phyloP scores from a whole-genome alignment of 495 filamentous ascomycete species.

The Penicillium angulare region DNA sequence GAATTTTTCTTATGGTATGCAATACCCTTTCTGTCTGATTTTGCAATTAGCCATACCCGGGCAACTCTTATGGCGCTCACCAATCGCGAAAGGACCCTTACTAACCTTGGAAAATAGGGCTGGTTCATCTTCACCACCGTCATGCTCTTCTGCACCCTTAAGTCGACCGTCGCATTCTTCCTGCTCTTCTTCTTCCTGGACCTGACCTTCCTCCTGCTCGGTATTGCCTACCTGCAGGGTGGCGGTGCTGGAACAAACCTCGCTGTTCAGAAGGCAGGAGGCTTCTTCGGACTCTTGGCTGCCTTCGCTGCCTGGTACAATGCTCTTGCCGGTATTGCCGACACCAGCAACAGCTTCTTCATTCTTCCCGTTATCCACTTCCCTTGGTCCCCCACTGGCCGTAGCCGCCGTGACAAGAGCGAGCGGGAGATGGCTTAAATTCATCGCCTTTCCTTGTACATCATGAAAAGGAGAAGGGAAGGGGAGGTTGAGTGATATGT shows the following conservation, averaged over 20 bases:
- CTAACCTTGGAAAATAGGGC: no score
- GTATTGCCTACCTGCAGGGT: constrained; percentile 64
- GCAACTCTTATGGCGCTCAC: no score
- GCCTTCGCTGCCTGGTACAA: constrained; percentile 98
- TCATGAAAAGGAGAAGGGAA: neutral
- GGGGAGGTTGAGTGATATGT: constrained; percentile 3
- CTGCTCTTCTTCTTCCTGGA: constrained; percentile 91
- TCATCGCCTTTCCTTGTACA: neutral
- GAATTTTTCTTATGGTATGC: constrained; percentile 78
- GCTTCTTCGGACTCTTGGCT: constrained; percentile 81
- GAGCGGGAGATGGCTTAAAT: constrained; percentile 40
- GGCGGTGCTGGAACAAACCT: constrained; percentile 40
- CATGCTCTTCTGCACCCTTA: constrained; percentile 82
- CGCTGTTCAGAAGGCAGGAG: constrained; percentile 71
- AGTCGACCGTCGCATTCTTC: constrained; percentile 97
- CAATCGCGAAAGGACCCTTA: no score
- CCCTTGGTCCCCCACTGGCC: constrained; percentile 91
- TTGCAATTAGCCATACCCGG: neutral
- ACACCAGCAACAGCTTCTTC: constrained; percentile 90
- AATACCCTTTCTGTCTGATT: neutral
- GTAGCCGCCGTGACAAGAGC: constrained; percentile 53
- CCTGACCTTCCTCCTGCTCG: constrained; percentile 86
- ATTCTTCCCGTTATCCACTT: constrained; percentile 92
- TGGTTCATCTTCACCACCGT: constrained; percentile 99
- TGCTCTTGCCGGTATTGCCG: constrained; percentile 90